These are phyloP conservation scores for Sungouiella thailandica DNA, from an alignment of 805 yeast species.

Conservation along the genomic window DNA sequence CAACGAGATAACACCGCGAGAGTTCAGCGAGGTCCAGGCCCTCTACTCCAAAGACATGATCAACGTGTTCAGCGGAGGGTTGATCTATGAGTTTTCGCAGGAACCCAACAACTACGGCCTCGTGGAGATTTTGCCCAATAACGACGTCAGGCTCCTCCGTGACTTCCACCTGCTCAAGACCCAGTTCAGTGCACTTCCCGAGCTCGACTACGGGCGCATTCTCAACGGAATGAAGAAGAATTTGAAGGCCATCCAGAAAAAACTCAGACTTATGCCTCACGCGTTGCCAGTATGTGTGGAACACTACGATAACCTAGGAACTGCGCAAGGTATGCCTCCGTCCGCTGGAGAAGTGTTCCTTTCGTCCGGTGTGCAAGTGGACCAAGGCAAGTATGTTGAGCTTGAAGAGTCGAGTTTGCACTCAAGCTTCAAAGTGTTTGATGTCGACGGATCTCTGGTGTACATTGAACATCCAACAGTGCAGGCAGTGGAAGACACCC, in stretches of 20 bases:
- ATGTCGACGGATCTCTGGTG: slow-evolving; percentile 38
- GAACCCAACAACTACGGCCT: slow-evolving; percentile 79
- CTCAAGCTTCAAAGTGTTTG: slow-evolving; percentile 39
- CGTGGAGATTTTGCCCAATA: slow-evolving; percentile 44
- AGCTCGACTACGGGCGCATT: slow-evolving; percentile 18
- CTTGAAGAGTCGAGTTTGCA: slow-evolving; percentile 40
- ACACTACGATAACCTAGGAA: slow-evolving; percentile 30
- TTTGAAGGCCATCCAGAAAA: slow-evolving; percentile 15
- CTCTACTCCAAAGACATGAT: slow-evolving; percentile 72
- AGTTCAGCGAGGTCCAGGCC: slow-evolving; percentile 69
- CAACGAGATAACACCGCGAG: slow-evolving; percentile 72
- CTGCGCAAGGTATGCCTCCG: slow-evolving; percentile 42
- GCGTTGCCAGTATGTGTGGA: slow-evolving; percentile 28
- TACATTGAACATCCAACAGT: slow-evolving; percentile 23
- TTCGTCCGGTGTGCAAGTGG: slow-evolving; percentile 42
- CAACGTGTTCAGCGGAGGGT: slow-evolving; percentile 76
- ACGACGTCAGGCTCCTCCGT: slow-evolving; percentile 37
- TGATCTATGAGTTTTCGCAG: slow-evolving; percentile 76
- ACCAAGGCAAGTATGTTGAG: slow-evolving; percentile 46
- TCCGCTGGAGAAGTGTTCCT: slow-evolving; percentile 41
- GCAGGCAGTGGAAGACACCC: slow-evolving; percentile 12
- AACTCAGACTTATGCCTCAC: slow-evolving; percentile 13
- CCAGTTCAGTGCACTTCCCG: slow-evolving; percentile 38
- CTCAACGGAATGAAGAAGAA: slow-evolving; percentile 22
- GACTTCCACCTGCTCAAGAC: slow-evolving; percentile 51